Base-by-base conservation (phyloP, 202 grass and related monocot species). In the Zizania palustris region DNA sequence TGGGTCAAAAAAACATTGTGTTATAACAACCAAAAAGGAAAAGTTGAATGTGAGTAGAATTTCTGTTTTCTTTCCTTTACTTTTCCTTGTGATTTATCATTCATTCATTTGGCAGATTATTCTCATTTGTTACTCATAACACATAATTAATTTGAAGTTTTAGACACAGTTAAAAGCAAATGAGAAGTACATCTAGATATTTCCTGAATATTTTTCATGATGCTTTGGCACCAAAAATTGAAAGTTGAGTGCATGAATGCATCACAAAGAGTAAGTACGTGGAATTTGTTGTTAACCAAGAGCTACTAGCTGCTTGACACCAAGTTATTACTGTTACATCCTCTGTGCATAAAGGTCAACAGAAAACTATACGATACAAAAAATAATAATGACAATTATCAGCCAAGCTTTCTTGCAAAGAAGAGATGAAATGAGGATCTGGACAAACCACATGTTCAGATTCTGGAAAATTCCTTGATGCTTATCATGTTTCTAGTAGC, bases 401-500 rank as follows among this genome's bases (percentile, higher is more conserved):
- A 40, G 55, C 22, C 38, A 66, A 83, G 16, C 36, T 28, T 34
- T 33, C 1, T 42, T 71, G 61, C 7, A 67, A 45, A 49, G 10
- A 63, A 64, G 57, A 37, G 11, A 9, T 69, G 20, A 5, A 13
- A 41, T 28, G 42, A 11, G 21, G 11, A 34, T 33, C 37, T 16
- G 16, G 22, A 69, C 62, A 44, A 67, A 65, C 71, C 49, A 67
- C 44, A 60, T 22, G 50, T 20, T 18, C 34, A 76, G 14, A 36
- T 65, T 65, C 41, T 37, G 34, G 13, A 38, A 7, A 45, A 65
- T 44, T 62, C 16, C 22, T 58, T 58, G 21, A 53, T 35, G 46
- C 65, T 66, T 65, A 77, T 11, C 45, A 80, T 68, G 69, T 39
- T 70, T 71, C n/a, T 69, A 76, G 7, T 65, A 62, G 43, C 18